Evolutionary conservation across 2,329 filamentous ascomycete genomes (phyloP).

Genomic region (Lachnellula occidentalis): DNA sequence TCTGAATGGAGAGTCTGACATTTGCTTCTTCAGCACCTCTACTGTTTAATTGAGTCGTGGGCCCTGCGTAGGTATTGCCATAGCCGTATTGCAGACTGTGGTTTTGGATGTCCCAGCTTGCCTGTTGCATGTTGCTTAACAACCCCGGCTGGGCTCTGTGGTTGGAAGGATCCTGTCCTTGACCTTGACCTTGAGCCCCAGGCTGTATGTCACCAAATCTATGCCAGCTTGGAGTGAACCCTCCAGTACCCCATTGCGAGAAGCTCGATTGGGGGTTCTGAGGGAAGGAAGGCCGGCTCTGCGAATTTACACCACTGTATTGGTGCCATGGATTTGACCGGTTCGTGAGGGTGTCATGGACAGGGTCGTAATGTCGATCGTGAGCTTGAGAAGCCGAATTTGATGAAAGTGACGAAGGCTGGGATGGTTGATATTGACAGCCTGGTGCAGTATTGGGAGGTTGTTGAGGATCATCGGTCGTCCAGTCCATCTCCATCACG

Average conservation of each 20-base stretch:
- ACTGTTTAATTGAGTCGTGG: not conserved
- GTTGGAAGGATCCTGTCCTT: slow-evolving; percentile 1
- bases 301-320: slow-evolving; percentile 7
- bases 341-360: slow-evolving; percentile 12
- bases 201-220: slow-evolving; percentile 9
- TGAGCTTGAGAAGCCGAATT: slow-evolving; percentile 11
- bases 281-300: slow-evolving; percentile 7
- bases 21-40: not conserved
- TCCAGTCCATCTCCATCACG: slow-evolving; percentile 24
- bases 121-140: slow-evolving; percentile 3
- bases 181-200: not conserved
- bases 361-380: slow-evolving; percentile 25
- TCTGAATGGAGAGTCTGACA: not conserved
- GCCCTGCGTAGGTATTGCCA: not conserved
- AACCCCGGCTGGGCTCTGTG: slow-evolving; percentile 5
- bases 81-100: slow-evolving; percentile 14
- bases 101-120: slow-evolving; percentile 12
- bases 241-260: slow-evolving; percentile 7
- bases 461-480: slow-evolving; percentile 17
- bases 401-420: slow-evolving; percentile 4
- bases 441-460: slow-evolving; percentile 7
- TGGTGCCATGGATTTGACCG: slow-evolving; percentile 9
- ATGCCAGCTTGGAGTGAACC: slow-evolving; percentile 8
- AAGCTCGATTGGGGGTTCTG: slow-evolving; percentile 1
- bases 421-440: slow-evolving; percentile 18